Evolutionary conservation across 345 rosid genomes (phyloP).

Genomic region (Syzygium grande): DNA sequence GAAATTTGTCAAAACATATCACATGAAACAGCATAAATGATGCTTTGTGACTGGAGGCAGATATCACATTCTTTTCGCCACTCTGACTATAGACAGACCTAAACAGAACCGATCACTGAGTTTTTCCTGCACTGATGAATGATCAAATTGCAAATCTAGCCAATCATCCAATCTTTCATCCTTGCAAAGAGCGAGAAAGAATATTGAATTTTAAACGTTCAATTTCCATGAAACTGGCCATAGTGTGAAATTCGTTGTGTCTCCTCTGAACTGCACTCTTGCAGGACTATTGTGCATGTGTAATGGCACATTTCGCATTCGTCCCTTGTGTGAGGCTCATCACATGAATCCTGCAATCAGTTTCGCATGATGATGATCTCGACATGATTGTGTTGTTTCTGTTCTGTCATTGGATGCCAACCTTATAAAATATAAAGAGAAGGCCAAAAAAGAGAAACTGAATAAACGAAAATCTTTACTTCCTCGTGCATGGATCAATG

Average conservation of each 20-base stretch:
- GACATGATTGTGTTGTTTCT: not conserved
- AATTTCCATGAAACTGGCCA: not conserved
- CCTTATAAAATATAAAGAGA: not conserved
- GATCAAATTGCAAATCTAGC: not conserved
- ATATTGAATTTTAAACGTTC: not conserved
- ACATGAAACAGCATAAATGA: not conserved
- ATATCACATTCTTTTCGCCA: not conserved
- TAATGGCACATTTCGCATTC: not conserved
- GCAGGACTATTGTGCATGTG: not conserved
- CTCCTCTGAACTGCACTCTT: not conserved
- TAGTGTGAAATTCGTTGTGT: not conserved
- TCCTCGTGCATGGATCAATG: not conserved
- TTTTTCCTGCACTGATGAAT: not conserved
- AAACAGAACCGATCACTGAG: not conserved
- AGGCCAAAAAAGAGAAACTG: not conserved
- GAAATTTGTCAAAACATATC: not conserved
- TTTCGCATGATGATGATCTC: not conserved
- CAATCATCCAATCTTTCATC: not conserved
- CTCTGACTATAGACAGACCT: not conserved
- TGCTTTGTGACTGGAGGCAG: not conserved
- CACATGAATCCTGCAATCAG: not conserved
- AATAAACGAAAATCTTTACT: not conserved
- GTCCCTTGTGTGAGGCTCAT: not conserved
- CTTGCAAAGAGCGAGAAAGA: not conserved
- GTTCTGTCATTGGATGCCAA: not conserved